phyloP scores from a whole-genome alignment of 2,329 filamentous ascomycete genomes.

The Colletotrichum endophyticum region DNA sequence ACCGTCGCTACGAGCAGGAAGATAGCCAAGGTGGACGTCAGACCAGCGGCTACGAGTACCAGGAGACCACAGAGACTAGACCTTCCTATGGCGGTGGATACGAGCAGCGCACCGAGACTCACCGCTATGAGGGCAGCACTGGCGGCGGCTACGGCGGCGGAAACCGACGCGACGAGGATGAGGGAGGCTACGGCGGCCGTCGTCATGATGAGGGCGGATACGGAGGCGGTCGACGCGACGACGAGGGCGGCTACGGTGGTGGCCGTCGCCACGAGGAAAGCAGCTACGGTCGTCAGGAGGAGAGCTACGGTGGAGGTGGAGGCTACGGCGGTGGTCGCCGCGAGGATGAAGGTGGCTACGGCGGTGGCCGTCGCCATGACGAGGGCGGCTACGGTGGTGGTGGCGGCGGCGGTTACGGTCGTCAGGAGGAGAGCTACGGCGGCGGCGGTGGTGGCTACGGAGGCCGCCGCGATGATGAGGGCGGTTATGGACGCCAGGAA shows the following conservation, averaged over 20 bases:
- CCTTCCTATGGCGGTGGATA: conserved; percentile 59
- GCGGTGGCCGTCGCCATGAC: conserved; percentile 27
- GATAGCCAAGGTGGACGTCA: conserved; percentile 40
- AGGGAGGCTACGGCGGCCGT: conserved; percentile 28
- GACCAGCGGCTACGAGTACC: conserved; percentile 59
- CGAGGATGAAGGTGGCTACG: conserved; percentile 26
- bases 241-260: conserved; percentile 23
- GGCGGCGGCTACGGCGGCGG: conserved; percentile 24
- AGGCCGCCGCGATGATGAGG: not conserved
- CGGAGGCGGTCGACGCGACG: conserved; percentile 8
- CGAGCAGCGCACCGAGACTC: conserved; percentile 62
- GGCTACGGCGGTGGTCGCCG: conserved; percentile 25
- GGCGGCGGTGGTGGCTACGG: conserved; percentile 21
- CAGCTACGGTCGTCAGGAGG: conserved; percentile 8
- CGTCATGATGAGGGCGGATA: conserved; percentile 8
- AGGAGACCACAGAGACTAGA: conserved; percentile 61
- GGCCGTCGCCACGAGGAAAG: conserved; percentile 24
- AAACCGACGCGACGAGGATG: conserved; percentile 21
- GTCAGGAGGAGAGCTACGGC: conserved; percentile 25
- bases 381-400: not conserved
- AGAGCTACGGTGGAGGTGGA: conserved; percentile 22
- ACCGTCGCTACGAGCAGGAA: conserved; percentile 66
- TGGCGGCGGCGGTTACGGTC: conserved; percentile 15
- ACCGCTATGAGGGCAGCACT: conserved; percentile 45
- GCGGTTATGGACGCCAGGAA: conserved; percentile 14